Percentiles rank a stretch among this genome's conserved stretches.
Evolutionary conservation across 2,329 filamentous ascomycete genomes (phyloP).

Genomic region (Ceratocystis harringtonii): DNA sequence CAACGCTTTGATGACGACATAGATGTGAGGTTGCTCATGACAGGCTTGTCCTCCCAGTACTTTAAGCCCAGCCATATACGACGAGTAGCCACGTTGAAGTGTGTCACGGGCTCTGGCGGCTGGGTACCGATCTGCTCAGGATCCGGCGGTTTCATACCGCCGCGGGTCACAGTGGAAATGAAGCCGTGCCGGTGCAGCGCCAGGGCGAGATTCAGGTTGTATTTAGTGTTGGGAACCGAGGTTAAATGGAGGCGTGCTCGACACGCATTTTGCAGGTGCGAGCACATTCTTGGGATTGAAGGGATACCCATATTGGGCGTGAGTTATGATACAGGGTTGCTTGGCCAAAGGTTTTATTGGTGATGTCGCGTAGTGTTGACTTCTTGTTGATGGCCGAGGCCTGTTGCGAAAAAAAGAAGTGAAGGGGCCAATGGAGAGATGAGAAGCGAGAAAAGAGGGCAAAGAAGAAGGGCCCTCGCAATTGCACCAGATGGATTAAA

Average conservation of each 20-base stretch:
- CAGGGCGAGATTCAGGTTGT: conserved; percentile 57
- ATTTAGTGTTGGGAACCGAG: conserved; percentile 64
- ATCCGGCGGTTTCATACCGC: conserved; percentile 41
- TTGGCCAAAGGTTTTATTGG: not conserved
- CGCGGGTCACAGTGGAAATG: conserved; percentile 62
- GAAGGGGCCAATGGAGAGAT: not conserved
- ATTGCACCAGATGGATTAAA: not conserved
- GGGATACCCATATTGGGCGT: conserved; percentile 33
- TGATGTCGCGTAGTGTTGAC: not conserved
- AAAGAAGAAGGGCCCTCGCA: not conserved
- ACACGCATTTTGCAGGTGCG: conserved; percentile 80
- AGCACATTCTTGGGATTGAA: conserved; percentile 66
- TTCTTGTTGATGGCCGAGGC: not conserved
- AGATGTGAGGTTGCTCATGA: conserved; percentile 50
- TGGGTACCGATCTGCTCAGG: conserved; percentile 31
- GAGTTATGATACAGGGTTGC: not conserved
- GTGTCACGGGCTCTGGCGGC: conserved; percentile 45
- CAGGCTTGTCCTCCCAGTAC: conserved; percentile 72
- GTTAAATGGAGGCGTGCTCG: conserved; percentile 72
- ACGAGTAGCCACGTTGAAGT: conserved; percentile 55
- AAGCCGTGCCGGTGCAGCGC: conserved; percentile 73
- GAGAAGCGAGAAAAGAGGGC: not conserved
- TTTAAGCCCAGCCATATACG: conserved; percentile 82
- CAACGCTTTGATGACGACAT: conserved; percentile 61
- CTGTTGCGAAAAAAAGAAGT: not conserved